A percentile compares a stretch with the other conserved stretches of the same genome.
Evolutionary conservation across 1,139 yeast genomes (phyloP).

Genomic region (Candida tropicalis): DNA sequence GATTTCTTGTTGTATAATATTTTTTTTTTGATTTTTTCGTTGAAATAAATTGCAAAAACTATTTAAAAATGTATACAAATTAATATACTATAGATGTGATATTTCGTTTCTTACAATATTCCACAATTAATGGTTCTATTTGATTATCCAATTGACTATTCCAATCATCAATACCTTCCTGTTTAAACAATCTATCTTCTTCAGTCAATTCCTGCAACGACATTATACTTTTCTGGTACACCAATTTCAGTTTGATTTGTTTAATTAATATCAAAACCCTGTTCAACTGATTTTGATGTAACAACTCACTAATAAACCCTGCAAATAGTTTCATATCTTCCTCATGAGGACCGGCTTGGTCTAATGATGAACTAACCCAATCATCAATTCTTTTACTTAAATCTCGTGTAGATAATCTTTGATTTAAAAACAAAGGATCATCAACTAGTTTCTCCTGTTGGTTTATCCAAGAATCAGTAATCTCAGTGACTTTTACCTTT

Average conservation of each 20-base stretch:
- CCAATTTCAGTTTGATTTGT: constrained; percentile 19
- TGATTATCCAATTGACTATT: constrained; percentile 14
- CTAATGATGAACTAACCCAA: constrained; percentile 53
- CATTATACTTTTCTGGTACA: constrained; percentile 14
- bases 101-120: constrained; percentile 9
- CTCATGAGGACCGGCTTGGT: constrained; percentile 57
- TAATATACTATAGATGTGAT: background rate
- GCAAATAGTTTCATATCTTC: constrained; percentile 53
- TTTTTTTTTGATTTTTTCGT: constrained; percentile 1
- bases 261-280: constrained; percentile 27
- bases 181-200: constrained; percentile 11
- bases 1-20: background rate
- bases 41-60: background rate
- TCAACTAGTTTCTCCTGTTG: constrained; percentile 23
- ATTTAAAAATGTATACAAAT: background rate
- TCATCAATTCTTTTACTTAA: constrained; percentile 37
- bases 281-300: constrained; percentile 22
- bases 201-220: constrained; percentile 2
- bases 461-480: constrained; percentile 30
- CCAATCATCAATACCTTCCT: constrained; percentile 29
- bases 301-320: constrained; percentile 25
- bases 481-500: constrained; percentile 20
- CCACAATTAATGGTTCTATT: constrained; percentile 11
- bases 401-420: constrained; percentile 25
- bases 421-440: constrained; percentile 40